Conservation (phyloP, 2,329 filamentous ascomycete genomes). For the Alternaria arbusti region DNA sequence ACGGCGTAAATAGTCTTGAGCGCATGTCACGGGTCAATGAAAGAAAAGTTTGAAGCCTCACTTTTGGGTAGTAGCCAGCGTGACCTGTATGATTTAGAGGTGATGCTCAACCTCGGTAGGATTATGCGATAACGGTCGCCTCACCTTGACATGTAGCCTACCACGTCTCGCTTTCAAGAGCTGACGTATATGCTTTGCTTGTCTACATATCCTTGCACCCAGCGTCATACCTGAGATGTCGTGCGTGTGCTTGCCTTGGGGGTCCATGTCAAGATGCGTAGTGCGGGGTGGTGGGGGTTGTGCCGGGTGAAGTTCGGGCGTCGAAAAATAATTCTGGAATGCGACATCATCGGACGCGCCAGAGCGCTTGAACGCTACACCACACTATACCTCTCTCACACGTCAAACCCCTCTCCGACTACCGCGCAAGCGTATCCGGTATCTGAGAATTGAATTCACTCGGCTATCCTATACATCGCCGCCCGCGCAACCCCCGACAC, state of each 20-base stretch:
- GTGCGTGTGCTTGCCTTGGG: neutral
- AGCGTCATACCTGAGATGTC: neutral
- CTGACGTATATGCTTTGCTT: neutral
- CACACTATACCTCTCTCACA: neutral
- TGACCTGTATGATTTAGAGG: neutral
- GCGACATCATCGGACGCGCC: conserved; percentile 1
- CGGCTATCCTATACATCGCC: neutral
- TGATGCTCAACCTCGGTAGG: neutral
- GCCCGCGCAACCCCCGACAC: neutral
- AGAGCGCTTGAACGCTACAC: neutral
- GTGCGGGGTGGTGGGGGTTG: conserved; percentile 26
- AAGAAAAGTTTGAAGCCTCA: conserved; percentile 18
- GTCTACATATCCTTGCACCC: neutral
- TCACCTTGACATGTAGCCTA: neutral
- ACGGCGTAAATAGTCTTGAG: conserved; percentile 9
- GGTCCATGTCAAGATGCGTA: conserved; percentile 1
- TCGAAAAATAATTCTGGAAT: conserved; percentile 23
- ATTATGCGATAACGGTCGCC: neutral
- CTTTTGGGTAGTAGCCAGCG: neutral
- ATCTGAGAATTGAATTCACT: neutral
- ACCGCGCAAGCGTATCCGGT: neutral
- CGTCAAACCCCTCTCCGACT: neutral
- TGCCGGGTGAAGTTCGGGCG: conserved; percentile 23
- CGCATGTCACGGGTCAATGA: conserved; percentile 7
- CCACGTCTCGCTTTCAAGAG: neutral